Conservation (phyloP, 352 stramenopile species). For the Globisporangium cederbergense region DNA sequence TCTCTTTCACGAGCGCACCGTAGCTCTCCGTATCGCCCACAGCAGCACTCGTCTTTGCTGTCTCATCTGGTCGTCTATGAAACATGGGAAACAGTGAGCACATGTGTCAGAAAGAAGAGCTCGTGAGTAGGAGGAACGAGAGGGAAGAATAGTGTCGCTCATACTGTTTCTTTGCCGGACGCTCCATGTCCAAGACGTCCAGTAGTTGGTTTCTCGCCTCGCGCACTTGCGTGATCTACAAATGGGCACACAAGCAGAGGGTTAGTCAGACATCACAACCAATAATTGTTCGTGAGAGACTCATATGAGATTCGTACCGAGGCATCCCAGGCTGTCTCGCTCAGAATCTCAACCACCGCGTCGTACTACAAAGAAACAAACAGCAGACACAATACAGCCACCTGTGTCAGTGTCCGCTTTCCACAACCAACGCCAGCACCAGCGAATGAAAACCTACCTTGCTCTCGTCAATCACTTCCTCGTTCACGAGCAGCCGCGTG, state of each 20-base stretch:
- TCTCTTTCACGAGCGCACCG: slow-evolving; percentile 71
- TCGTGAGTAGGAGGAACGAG: too few relatives aligned
- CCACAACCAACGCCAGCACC: neutral
- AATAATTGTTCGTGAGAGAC: neutral
- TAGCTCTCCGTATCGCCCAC: slow-evolving; percentile 29
- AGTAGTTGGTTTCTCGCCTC: slow-evolving; percentile 58
- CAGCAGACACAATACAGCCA: slow-evolving; percentile 5
- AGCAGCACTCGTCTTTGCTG: neutral
- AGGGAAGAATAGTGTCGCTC: slow-evolving; percentile 7
- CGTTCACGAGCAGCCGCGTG: slow-evolving; percentile 71
- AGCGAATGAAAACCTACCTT: slow-evolving; percentile 35
- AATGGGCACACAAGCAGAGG: neutral
- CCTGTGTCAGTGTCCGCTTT: neutral
- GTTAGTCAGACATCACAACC: neutral
- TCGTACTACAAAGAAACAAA: slow-evolving; percentile 45
- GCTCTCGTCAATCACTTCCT: slow-evolving; percentile 59
- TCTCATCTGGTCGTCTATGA: slow-evolving; percentile 6
- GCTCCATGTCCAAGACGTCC: slow-evolving; percentile 58
- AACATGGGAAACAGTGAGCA: neutral
- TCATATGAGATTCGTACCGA: slow-evolving; percentile 33
- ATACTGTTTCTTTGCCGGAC: slow-evolving; percentile 56
- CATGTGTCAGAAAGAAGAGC: neutral
- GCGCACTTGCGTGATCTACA: slow-evolving; percentile 49
- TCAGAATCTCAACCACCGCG: slow-evolving; percentile 69
- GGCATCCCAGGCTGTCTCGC: slow-evolving; percentile 77